phyloP scores from a whole-genome alignment of 139 green algal species.

The Tetraselmis striata region DNA sequence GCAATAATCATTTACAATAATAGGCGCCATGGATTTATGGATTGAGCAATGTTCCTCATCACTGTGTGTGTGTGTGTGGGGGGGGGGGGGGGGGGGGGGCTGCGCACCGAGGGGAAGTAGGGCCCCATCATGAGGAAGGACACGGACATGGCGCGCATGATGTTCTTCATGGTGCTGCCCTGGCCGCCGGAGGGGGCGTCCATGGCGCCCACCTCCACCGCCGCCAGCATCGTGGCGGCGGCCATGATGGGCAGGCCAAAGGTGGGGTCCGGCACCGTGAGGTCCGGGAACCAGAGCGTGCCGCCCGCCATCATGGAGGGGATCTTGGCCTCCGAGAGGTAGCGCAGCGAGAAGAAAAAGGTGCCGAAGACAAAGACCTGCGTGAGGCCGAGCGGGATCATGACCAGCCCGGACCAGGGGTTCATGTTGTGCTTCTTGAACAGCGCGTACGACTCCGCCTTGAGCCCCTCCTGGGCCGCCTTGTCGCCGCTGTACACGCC shows the following conservation, averaged over 20 bases:
- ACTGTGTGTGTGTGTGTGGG: too few species aligned
- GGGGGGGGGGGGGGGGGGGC: too few species aligned
- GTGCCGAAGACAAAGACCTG: background rate
- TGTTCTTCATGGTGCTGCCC: conserved; percentile 53
- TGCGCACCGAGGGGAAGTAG: conserved; percentile 40
- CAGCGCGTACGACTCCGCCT: background rate
- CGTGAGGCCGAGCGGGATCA: background rate
- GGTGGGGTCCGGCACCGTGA: conserved; percentile 69
- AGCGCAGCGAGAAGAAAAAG: background rate
- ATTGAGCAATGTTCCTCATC: too few species aligned
- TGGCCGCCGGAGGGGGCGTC: conserved; percentile 16
- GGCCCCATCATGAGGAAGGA: conserved; percentile 59
- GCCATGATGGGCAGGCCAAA: conserved; percentile 70
- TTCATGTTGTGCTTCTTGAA: background rate
- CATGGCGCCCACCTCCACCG: conserved; percentile 59
- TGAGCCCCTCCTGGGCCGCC: background rate
- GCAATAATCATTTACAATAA: too few species aligned
- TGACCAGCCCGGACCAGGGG: background rate
- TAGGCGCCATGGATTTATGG: too few species aligned
- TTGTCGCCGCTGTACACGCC: background rate
- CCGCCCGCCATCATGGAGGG: conserved; percentile 63
- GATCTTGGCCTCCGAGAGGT: background rate
- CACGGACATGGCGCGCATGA: conserved; percentile 50
- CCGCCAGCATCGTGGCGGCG: conserved; percentile 55
- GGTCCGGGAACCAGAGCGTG: conserved; percentile 74